These are phyloP conservation scores for Erysimum cheiri DNA, from an alignment of 441 rosid genomes.

Conservation along the genomic window DNA sequence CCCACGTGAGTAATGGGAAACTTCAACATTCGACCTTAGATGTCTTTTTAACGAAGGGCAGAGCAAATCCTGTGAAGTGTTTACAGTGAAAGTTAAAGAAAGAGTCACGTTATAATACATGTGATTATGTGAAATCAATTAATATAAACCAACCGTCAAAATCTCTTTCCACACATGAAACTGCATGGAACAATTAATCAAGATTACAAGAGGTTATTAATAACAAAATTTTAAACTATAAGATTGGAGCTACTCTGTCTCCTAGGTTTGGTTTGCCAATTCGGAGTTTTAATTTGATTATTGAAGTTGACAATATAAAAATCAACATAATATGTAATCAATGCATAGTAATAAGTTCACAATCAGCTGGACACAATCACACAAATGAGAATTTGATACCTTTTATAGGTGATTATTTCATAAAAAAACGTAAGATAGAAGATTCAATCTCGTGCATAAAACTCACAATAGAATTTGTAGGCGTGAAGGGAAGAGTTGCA, in stretches of 20 bases:
- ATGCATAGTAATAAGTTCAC: slow-evolving; percentile 3
- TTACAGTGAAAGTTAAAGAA: not conserved
- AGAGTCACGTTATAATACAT: slow-evolving; percentile 14
- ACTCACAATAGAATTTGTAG: slow-evolving; percentile 33
- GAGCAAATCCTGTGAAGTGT: slow-evolving; percentile 16
- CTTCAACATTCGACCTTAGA: not conserved
- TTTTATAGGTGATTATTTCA: slow-evolving; percentile 23
- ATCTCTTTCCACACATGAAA: slow-evolving; percentile 4
- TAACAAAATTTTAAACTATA: not conserved
- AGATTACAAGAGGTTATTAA: not conserved
- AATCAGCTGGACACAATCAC: not conserved
- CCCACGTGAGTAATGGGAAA: not conserved
- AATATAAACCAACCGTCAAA: not conserved
- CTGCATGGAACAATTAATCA: not conserved
- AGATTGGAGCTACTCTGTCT: not conserved
- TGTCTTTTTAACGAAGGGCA: not conserved
- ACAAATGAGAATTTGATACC: not conserved
- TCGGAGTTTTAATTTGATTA: not conserved
- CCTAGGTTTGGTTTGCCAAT: not conserved
- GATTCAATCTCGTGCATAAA: slow-evolving; percentile 34
- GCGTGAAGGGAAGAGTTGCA: slow-evolving; percentile 46
- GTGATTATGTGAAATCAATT: slow-evolving; percentile 3
- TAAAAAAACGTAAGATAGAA: slow-evolving; percentile 35
- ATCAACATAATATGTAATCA: not conserved
- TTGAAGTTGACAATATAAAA: not conserved